phyloP scores from a whole-genome alignment of 805 yeast genomes.

The Schizosaccharomyces cryophilus region DNA sequence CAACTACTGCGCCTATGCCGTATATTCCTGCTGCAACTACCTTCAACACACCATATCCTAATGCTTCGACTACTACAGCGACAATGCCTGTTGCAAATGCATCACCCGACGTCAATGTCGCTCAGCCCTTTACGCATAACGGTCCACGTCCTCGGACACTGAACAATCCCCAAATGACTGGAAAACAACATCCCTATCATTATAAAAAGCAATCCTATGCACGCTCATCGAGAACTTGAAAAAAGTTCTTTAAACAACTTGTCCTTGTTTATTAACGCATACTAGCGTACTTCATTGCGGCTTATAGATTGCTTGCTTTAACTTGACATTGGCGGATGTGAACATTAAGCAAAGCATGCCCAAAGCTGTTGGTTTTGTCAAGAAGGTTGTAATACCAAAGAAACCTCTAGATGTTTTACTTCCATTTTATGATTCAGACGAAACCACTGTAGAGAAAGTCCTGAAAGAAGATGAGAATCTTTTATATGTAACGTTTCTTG shows the following conservation, averaged over 20 bases:
- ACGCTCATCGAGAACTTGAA: neutral
- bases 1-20: too few relatives aligned
- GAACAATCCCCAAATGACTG: neutral
- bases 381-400: neutral
- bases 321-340: too few relatives aligned
- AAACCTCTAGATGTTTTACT: neutral
- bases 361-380: neutral
- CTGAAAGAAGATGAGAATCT: neutral
- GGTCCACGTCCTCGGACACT: neutral
- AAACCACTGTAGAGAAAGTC: neutral
- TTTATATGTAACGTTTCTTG: neutral
- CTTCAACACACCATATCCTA: neutral
- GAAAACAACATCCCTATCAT: neutral
- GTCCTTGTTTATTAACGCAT: neutral
- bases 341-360: neutral
- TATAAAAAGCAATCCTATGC: neutral
- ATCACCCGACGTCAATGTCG: neutral
- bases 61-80: neutral
- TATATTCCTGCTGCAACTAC: too few relatives aligned
- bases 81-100: neutral
- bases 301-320: too few relatives aligned
- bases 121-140: neutral
- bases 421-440: neutral
- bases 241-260: neutral
- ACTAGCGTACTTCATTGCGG: neutral